Evolutionary conservation across 1,284 basidiomycete species (phyloP), one percentile per base, ranked within the genome.

Genomic region (Grifola frondosa): DNA sequence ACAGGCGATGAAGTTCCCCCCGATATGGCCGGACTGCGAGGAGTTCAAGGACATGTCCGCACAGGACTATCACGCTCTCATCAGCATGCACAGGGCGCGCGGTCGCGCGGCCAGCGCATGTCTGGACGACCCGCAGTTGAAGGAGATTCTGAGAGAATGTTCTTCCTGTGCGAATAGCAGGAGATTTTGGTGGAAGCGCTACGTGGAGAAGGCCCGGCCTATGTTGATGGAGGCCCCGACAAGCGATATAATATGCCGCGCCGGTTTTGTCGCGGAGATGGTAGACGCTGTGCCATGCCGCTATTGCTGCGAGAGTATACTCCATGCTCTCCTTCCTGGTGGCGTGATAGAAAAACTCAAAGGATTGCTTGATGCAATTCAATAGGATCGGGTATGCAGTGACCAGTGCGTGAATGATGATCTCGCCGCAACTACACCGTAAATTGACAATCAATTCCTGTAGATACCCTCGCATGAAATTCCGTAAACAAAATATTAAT

Each of bases 1-100:
- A 11, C 23, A 33, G 21, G 35, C 37, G 9, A 33, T 49, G 5
- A 20, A 22, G 12, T 24, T 30, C 6, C 29, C 42, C 17, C 16
- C 29, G 28, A 20, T n/a, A 4, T 46, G 47, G 43, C 36, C 47
- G 3, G 29, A 36, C 33, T 40, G 40, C 40, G 41, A 43, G n/a
- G 46, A 52, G 32, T 42, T 46, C 46, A 28, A 30, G 6, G 11
- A 29, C 12, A 43, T 52, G 32, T 32, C 37, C n/a, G 41, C 31
- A 11, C 12, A 31, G 9, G 37, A 41, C 19, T 48, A 48, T 31
- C 38, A 45, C 29, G 11, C 30, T 15, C 39, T 43, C 22, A 20
- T 46, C 20, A 30, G n/a, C 12, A 16, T 41, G 7, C 49, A 45
- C 20, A 37, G 46, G 13, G 4, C 17, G 21, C 25, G 33, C 9